These are phyloP conservation scores for Botryotinia globosa DNA, from an alignment of 2,329 filamentous ascomycete species.

Conservation along the genomic window DNA sequence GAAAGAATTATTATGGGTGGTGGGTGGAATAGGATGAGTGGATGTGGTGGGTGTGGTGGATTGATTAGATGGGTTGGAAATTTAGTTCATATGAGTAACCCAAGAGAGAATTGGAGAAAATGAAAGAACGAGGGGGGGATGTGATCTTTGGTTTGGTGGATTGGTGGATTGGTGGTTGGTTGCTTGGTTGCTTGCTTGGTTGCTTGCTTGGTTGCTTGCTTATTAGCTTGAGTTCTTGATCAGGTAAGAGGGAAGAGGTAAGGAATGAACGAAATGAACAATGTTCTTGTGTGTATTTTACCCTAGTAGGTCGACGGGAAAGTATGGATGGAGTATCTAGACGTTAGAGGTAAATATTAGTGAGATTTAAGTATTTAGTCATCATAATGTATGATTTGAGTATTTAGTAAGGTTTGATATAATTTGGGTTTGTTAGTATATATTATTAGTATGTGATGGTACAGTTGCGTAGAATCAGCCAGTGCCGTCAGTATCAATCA, in stretches of 20 bases:
- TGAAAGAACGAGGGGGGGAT: constrained; percentile 14
- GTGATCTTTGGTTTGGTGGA: background rate
- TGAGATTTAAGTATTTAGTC: too few species aligned
- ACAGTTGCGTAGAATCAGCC: background rate
- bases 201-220: too few species aligned
- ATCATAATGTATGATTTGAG: too few species aligned
- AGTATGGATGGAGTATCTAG: too few species aligned
- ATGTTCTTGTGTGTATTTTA: background rate
- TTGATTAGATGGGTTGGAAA: background rate
- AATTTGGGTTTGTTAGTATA: background rate
- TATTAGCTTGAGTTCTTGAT: too few species aligned
- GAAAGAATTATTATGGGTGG: constrained; percentile 14
- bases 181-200: too few species aligned
- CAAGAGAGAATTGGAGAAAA: background rate
- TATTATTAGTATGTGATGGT: background rate
- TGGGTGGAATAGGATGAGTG: background rate
- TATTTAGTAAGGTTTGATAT: too few species aligned
- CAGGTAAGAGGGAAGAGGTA: constrained; percentile 2
- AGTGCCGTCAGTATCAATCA: background rate
- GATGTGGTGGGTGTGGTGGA: background rate
- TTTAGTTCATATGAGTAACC: background rate
- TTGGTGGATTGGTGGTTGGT: too few species aligned
- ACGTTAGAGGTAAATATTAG: too few species aligned
- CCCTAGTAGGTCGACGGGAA: too few species aligned
- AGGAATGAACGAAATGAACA: constrained; percentile 11